Base-by-base conservation (phyloP, 257 asterid species). In the Nicotiana otophora region DNA sequence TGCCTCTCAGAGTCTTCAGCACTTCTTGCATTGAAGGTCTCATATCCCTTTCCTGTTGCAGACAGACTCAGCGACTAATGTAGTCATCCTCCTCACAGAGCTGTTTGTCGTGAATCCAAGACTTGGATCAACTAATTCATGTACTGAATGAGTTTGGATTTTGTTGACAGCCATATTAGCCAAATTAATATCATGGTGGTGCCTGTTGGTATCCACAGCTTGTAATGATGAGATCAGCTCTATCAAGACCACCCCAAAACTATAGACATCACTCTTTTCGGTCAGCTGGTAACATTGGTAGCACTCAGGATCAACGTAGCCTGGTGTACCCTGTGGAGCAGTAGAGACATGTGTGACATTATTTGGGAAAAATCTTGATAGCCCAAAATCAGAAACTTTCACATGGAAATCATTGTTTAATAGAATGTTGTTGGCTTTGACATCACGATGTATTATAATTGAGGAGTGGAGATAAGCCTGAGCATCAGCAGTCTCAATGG, bases 281-380 rank as follows among this genome's bases (percentile, higher is more conserved):
- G 99, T 95, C 20, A 95, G 94, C 51, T 90, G 98, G 90, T 95
- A 95, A 86, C 94, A 90, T 69, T 89, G 98, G 85, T 91, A 92
- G 84, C 93, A 95, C 88, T 93, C 99, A 1, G 99, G 98, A 79
- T 95, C 99, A 8, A 95, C 99, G 10, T 93, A 95, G 12, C 97
- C 99, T 0, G 98, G 99, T 2, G 99, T 95, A 39, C 98, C 99
- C 67, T 95, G 99, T 15, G 99, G 99, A 33, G 99, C 99, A 1
- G 98, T 95, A 6, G 99, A 95, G 72, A 95, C 97, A 69, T 95
- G 98, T 0, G 99, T 91, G 87, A 86, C 97, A 15, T 95, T 86
- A 12, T 7, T 86, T 2, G 97, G 99, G 86, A 93, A 95, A 77
- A 95, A 83, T 46, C 97, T 82, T 0, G 97, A 93, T 26, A 95